Percentiles rank a stretch among this genome's conserved stretches.
These are phyloP conservation scores for Aspergillus campestris DNA, from an alignment of 495 filamentous ascomycete genomes.

Conservation along the genomic window DNA sequence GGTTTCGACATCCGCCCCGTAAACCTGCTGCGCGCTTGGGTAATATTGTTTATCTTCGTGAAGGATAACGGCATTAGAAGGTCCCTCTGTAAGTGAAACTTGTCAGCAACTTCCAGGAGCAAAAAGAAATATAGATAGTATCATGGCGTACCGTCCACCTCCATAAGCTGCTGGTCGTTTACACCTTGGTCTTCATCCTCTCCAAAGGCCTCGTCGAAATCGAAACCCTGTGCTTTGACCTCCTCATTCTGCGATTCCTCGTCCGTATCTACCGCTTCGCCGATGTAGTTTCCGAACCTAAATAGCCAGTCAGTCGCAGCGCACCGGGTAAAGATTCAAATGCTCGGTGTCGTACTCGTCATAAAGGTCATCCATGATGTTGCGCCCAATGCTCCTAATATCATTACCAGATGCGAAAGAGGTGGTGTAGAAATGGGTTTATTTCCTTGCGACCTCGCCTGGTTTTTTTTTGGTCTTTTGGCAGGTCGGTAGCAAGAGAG, in stretches of 20 bases:
- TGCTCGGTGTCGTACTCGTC: conserved; percentile 52
- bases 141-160: conserved; percentile 63
- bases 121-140: neutral
- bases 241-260: conserved; percentile 72
- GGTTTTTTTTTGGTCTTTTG: neutral
- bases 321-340: neutral
- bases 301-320: conserved; percentile 14
- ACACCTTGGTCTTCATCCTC: conserved; percentile 51
- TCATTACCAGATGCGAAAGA: too few relatives aligned
- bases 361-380: conserved; percentile 72
- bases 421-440: conserved; percentile 1
- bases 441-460: neutral
- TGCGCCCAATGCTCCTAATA: neutral
- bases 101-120: neutral
- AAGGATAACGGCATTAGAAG: conserved; percentile 90
- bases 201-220: conserved; percentile 65
- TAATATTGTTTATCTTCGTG: conserved; percentile 99
- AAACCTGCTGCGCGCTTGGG: conserved; percentile 89
- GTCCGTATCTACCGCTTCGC: conserved; percentile 82
- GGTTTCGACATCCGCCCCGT: conserved; percentile 88
- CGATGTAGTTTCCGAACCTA: conserved; percentile 94
- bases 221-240: conserved; percentile 62
- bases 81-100: conserved; percentile 57
- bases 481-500: too few relatives aligned
- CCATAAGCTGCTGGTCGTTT: conserved; percentile 82